Evolutionary conservation across 306 rosid species (phyloP), one percentile per base, ranked within the genome.

Genomic region (Ormosia semicastrata): DNA sequence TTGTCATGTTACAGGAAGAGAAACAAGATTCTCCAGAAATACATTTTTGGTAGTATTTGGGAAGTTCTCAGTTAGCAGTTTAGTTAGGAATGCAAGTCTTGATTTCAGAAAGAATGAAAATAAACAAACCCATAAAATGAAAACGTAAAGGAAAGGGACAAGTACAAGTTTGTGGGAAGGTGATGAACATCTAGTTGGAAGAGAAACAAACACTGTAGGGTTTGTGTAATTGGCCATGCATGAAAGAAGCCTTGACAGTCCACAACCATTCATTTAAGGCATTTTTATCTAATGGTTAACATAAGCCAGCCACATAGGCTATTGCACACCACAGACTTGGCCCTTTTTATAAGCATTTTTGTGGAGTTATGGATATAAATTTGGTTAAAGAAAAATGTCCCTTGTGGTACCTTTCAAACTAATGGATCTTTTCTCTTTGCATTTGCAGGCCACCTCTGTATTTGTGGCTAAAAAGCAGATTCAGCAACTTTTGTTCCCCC

Each of bases 381-480:
- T 69, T 47, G 5, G 66, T 37, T 44, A 2, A 46, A 73, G 41
- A 73, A 54, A 44, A 54, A 69, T 40, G 30, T 68, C 53, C 12
- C 6, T 56, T 5, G 12, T 83, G 76, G 30, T 34, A 30, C 37
- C 10, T 40, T 57, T 39, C 63, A 53, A 46, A 66, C 59, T 41
- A 39, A 56, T 36, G 60, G 34, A 40, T 24, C 34, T 79, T 17
- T 58, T 40, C 41, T 10, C 71, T 52, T 60, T 81, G 53, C 64
- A 67, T 77, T 86, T 88, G 84, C 82, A 95, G 98, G 99, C 91
- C 36, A 85, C 65, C 14, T 91, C 98, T 14, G 89, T 81, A 82
- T 66, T 71, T 52, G 90, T 87, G 53, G 99, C 97, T 66, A 94
- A 88, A 69, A 93, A 93, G 84, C 98, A 93, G 87, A 95, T 95